These are phyloP conservation scores for Trichocomaceae sp. DNA, from an alignment of 2,329 filamentous ascomycete species.

Conservation along the genomic window DNA sequence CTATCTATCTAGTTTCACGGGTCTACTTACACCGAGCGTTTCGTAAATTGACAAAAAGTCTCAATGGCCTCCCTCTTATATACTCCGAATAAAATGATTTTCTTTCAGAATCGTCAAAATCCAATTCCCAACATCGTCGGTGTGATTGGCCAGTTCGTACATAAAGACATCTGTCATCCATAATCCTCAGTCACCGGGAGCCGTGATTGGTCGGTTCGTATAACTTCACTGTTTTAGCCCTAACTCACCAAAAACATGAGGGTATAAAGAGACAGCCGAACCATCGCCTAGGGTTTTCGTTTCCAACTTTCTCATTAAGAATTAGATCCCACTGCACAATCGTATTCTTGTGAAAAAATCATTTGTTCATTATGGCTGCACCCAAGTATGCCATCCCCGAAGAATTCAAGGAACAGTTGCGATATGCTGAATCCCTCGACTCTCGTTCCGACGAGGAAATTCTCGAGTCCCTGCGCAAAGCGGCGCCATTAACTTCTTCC, in stretches of 20 bases:
- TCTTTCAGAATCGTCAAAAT: too few relatives aligned
- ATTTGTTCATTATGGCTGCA: background rate
- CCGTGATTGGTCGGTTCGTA: slow-evolving; percentile 5
- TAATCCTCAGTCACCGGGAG: background rate
- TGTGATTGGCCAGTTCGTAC: slow-evolving; percentile 1
- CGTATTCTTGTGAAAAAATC: background rate
- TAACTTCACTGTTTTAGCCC: background rate
- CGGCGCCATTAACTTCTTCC: slow-evolving; percentile 23
- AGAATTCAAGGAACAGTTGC: slow-evolving; percentile 9
- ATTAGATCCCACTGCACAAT: background rate
- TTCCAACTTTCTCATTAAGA: background rate
- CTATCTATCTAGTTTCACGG: too few relatives aligned
- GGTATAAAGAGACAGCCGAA: background rate
- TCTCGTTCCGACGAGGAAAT: slow-evolving; percentile 16
- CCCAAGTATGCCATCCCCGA: slow-evolving; percentile 3
- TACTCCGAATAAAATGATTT: too few relatives aligned
- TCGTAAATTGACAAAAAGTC: too few relatives aligned
- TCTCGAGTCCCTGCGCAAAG: slow-evolving; percentile 11
- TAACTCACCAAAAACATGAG: background rate
- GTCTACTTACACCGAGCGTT: too few relatives aligned
- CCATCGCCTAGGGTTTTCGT: background rate
- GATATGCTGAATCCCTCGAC: slow-evolving; percentile 5
- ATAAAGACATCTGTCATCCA: background rate
- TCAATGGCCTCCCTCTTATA: too few relatives aligned
- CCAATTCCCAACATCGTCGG: background rate